Evolutionary conservation across 306 rosid genomes (phyloP).

Genomic region (Malus sieversii): DNA sequence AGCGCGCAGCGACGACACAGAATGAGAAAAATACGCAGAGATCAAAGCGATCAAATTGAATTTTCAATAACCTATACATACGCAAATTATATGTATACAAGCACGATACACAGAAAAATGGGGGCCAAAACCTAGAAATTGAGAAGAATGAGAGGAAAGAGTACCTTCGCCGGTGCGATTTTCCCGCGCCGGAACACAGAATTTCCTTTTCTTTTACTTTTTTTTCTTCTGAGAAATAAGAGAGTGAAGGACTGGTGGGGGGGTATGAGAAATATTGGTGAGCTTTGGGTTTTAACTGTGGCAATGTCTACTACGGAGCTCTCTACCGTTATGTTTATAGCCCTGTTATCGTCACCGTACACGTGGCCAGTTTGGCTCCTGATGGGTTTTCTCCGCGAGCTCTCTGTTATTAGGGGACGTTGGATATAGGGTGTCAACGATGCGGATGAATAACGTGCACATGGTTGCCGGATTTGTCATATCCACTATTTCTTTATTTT

Average conservation of each 20-base stretch:
- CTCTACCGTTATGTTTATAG: neutral
- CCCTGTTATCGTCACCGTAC: neutral
- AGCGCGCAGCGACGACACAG: neutral
- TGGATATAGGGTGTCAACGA: neutral
- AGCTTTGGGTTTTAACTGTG: constrained; percentile 8
- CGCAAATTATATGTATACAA: neutral
- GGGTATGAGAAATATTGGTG: neutral
- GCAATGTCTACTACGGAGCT: constrained; percentile 15
- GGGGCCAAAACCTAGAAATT: constrained; percentile 6
- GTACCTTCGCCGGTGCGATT: constrained; percentile 18
- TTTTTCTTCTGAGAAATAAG: neutral
- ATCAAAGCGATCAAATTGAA: constrained; percentile 15
- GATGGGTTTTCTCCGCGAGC: no score
- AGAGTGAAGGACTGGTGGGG: neutral
- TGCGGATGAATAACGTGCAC: neutral
- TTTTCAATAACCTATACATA: constrained; percentile 3
- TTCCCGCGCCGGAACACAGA: constrained; percentile 38
- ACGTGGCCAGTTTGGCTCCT: constrained; percentile 6
- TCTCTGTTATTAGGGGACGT: neutral
- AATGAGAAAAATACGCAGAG: constrained; percentile 2
- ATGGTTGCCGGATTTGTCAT: neutral
- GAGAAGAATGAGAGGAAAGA: neutral
- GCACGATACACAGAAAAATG: constrained; percentile 6
- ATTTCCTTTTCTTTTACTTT: neutral
- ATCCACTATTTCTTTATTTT: no score